A percentile compares a stretch with the other conserved stretches of the same genome.
These are phyloP conservation scores for Neonectria magnoliae DNA, from an alignment of 2,329 filamentous ascomycete genomes.

Conservation along the genomic window DNA sequence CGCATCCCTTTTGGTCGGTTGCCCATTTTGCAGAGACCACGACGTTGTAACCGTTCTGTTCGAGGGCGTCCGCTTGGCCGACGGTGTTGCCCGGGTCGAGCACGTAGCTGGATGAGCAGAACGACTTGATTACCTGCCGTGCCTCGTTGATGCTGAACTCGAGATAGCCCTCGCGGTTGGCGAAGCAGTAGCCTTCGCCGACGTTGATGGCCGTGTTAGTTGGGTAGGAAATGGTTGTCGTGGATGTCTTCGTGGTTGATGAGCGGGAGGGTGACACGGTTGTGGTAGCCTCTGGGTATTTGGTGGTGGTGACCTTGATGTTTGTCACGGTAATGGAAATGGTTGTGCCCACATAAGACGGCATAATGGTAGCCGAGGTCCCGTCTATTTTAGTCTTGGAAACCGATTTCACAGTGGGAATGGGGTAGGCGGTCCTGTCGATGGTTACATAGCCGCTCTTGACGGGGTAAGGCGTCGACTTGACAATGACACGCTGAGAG, in stretches of 20 bases:
- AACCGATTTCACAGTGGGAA: not conserved
- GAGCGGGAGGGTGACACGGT: not conserved
- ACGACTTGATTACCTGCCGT: constrained; percentile 6
- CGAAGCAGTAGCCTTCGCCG: constrained; percentile 21
- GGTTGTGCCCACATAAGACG: constrained; percentile 2
- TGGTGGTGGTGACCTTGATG: not conserved
- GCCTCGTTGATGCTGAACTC: constrained; percentile 10
- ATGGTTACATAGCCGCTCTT: constrained; percentile 22
- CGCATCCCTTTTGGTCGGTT: constrained; percentile 17
- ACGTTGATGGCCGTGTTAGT: constrained; percentile 15
- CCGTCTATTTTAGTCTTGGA: constrained; percentile 10
- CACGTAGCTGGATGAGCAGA: constrained; percentile 19
- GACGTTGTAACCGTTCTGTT: constrained; percentile 15
- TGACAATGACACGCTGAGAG: constrained; percentile 8
- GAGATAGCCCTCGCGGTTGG: not conserved
- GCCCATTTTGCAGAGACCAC: constrained; percentile 23
- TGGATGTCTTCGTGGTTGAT: constrained; percentile 2
- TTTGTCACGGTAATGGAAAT: not conserved
- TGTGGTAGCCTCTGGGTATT: constrained; percentile 9
- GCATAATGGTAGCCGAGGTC: not conserved
- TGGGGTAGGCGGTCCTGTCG: constrained; percentile 13
- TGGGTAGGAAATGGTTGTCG: constrained; percentile 6
- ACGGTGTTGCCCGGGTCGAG: constrained; percentile 16
- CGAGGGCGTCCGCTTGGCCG: constrained; percentile 8
- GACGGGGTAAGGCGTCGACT: not conserved